phyloP scores from a whole-genome alignment of 2,329 filamentous ascomycete species.

The Aspergillus clavatus region DNA sequence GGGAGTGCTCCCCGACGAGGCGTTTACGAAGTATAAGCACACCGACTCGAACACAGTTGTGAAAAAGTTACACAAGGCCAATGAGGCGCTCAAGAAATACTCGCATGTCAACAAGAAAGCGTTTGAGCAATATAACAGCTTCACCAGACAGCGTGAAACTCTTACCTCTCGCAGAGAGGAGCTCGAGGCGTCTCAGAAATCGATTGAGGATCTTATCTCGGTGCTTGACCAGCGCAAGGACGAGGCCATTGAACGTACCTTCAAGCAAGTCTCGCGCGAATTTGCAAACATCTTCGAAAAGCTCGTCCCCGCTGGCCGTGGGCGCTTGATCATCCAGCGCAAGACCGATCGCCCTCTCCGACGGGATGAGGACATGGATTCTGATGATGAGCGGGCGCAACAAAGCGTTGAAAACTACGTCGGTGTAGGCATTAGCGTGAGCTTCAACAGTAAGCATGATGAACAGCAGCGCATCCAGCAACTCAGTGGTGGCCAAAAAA shows the following conservation, averaged over 20 bases:
- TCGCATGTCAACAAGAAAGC: slow-evolving; percentile 99
- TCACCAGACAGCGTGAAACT: slow-evolving; percentile 85
- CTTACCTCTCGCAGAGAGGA: slow-evolving; percentile 80
- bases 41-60: slow-evolving; percentile 71
- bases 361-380: slow-evolving; percentile 63
- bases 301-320: slow-evolving; percentile 88
- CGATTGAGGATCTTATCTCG: slow-evolving; percentile 87
- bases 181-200: slow-evolving; percentile 76
- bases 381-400: slow-evolving; percentile 59
- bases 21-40: slow-evolving; percentile 83
- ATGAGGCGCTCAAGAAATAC: slow-evolving; percentile 91
- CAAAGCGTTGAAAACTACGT: slow-evolving; percentile 84
- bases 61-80: slow-evolving; percentile 78
- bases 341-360: slow-evolving; percentile 67
- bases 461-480: slow-evolving; percentile 98
- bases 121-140: slow-evolving; percentile 97
- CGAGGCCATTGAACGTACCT: slow-evolving; percentile 95
- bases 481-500: slow-evolving; percentile 95
- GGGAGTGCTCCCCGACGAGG: slow-evolving; percentile 88
- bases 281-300: slow-evolving; percentile 92
- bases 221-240: slow-evolving; percentile 94
- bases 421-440: slow-evolving; percentile 93
- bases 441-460: slow-evolving; percentile 97
- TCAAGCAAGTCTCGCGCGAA: slow-evolving; percentile 93
- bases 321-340: slow-evolving; percentile 86